phyloP scores from a whole-genome alignment of 73 alveolate species.

The Paramecium octaurelia region DNA sequence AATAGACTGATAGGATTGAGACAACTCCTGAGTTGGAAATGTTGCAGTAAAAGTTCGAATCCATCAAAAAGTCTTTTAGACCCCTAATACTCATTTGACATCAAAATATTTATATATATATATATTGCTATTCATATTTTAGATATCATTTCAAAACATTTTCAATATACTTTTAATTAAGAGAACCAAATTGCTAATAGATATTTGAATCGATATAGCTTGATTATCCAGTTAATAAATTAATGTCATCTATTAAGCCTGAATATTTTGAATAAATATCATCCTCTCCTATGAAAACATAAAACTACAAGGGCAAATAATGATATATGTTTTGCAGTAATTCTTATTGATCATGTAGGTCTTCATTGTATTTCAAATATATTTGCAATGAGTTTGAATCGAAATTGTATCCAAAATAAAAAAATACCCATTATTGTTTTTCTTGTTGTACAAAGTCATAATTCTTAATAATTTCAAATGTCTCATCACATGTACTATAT shows the following conservation, averaged over 20 bases:
- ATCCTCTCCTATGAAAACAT: background rate
- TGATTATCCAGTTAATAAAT: constrained; percentile 11
- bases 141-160: background rate
- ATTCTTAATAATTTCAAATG: background rate
- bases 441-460: background rate
- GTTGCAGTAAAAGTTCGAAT: background rate
- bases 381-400: background rate
- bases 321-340: background rate
- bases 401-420: background rate
- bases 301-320: background rate
- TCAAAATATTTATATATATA: background rate
- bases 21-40: background rate
- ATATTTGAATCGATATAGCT: background rate
- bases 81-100: constrained; percentile 6
- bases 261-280: background rate
- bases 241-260: constrained; percentile 10
- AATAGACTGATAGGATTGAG: background rate
- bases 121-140: background rate
- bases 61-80: background rate
- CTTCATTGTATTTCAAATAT: background rate
- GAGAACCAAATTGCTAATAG: background rate
- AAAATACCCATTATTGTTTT: background rate
- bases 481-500: background rate
- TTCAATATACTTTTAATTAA: background rate
- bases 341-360: background rate